phyloP scores from a whole-genome alignment of 1,284 basidiomycete species.

The Ceratobasidium sp. region DNA sequence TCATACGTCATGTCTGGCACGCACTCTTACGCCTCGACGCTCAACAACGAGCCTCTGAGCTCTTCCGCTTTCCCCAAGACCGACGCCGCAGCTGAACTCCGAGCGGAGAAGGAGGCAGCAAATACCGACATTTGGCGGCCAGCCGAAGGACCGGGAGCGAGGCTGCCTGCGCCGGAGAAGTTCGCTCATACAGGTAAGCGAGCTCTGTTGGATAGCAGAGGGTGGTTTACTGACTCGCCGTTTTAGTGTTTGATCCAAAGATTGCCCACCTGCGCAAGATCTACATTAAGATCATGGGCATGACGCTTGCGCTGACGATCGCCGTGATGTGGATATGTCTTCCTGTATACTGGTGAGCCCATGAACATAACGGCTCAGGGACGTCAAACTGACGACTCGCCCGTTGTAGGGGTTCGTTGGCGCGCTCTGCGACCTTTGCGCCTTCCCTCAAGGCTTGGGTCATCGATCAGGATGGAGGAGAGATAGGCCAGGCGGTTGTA shows the following conservation, averaged over 20 bases:
- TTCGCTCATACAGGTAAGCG: conserved; percentile 23
- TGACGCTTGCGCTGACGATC: conserved; percentile 39
- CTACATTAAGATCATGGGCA: conserved; percentile 44
- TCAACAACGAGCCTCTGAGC: conserved; percentile 4
- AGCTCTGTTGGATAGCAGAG: background rate
- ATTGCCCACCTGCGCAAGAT: conserved; percentile 39
- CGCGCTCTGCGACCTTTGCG: conserved; percentile 19
- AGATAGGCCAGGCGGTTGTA: conserved; percentile 55
- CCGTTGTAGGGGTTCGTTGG: conserved; percentile 42
- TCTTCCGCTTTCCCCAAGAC: background rate
- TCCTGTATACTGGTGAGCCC: background rate
- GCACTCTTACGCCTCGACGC: conserved; percentile 4
- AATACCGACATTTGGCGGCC: conserved; percentile 11
- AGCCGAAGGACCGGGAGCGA: conserved; percentile 22
- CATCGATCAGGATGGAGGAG: conserved; percentile 59
- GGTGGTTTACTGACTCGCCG: background rate
- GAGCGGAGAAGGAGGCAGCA: conserved; percentile 14
- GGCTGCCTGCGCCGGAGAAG: conserved; percentile 26
- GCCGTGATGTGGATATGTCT: conserved; percentile 42
- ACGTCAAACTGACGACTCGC: background rate
- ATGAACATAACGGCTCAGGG: background rate
- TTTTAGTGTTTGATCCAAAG: conserved; percentile 41
- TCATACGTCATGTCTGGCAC: conserved; percentile 10
- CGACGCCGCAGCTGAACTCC: background rate
- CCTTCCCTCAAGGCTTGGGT: conserved; percentile 57